Base-by-base conservation (phyloP, 495 filamentous ascomycete species). In the Lasiosphaeria miniovina region DNA sequence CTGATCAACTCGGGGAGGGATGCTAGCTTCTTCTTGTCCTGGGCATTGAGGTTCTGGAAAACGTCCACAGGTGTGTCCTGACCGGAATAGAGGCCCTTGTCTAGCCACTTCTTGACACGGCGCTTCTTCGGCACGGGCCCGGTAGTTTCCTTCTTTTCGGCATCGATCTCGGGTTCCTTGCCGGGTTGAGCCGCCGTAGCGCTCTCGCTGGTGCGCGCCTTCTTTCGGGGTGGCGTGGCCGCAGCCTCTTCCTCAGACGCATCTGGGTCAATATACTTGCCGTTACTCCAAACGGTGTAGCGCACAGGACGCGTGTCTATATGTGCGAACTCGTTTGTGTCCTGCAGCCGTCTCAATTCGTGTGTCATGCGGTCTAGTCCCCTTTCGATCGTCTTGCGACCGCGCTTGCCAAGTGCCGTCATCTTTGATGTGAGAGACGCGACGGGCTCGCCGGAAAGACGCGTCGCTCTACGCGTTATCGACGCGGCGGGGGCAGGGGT, bases 21-120 rank as follows among this genome's bases (percentile, higher is more conserved):
- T 35, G 79, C 78, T 57, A 84, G 79, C 65, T 82, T 87, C 72
- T 83, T 85, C 63, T 76, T 77, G 68, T 90, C 88, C 52, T 80
- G 81, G 9, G 83, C 61, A 33, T 71, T 78, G 31, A 81, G 76
- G 40, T 76, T 81, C 61, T 84, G 82, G 50, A 81, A 74, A 55
- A 89, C 77, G 58, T 88, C 83, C 3, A 82, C 61, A 0, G 82
- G 81, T 5, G 68, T 58, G 36, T 89, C 82, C 67, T 97, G 94
- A 15, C 93, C 94, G 4, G 90, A 84, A 67, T 95, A 98, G n/a
- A 98, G 74, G 3, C 93, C 93, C 66, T 91, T 87, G 56, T 80
- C 75, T 52, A 93, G 68, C 86, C 90, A 97, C 41, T 84, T 80
- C 79, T 93, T 95, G 41, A 75, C 71, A 51, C 82, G 74, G 60